These are phyloP conservation scores for Phialocephala sp. DNA, from an alignment of 2,329 filamentous ascomycete species.

Conservation along the genomic window DNA sequence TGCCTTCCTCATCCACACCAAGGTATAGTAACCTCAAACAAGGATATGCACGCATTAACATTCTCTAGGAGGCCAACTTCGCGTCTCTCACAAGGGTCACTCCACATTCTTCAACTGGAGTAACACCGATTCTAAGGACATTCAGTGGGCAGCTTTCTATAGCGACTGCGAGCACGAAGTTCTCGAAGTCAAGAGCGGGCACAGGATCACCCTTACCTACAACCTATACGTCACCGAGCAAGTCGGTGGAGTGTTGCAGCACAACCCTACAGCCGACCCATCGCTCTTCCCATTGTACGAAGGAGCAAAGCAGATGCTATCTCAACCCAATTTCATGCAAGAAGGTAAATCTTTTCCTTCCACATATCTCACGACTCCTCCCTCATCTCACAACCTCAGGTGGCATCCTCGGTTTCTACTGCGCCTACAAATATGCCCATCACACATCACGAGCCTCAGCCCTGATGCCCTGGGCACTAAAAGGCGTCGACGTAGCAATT, in stretches of 20 bases:
- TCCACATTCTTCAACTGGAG: slow-evolving; percentile 49
- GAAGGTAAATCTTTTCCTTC: slow-evolving; percentile 40
- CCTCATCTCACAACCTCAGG: not conserved
- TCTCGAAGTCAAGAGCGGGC: slow-evolving; percentile 53
- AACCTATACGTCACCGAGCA: slow-evolving; percentile 56
- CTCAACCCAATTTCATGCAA: slow-evolving; percentile 41
- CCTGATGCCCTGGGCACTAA: slow-evolving; percentile 47
- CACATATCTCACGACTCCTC: no score
- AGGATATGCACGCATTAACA: not conserved
- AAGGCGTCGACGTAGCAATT: slow-evolving; percentile 53
- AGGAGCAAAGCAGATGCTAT: slow-evolving; percentile 42
- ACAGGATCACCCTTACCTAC: slow-evolving; percentile 64
- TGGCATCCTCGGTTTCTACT: slow-evolving; percentile 51
- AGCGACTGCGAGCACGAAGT: slow-evolving; percentile 60
- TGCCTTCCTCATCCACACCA: slow-evolving; percentile 47
- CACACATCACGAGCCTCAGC: slow-evolving; percentile 29
- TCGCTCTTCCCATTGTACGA: slow-evolving; percentile 46
- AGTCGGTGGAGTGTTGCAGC: slow-evolving; percentile 35
- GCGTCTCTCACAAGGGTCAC: slow-evolving; percentile 19
- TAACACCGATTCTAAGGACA: slow-evolving; percentile 26
- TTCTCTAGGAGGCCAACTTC: slow-evolving; percentile 35
- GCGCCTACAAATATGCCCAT: slow-evolving; percentile 55
- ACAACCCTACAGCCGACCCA: slow-evolving; percentile 40
- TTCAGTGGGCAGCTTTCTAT: slow-evolving; percentile 59
- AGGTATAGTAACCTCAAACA: slow-evolving; percentile 15